A percentile compares a stretch with the other conserved stretches of the same genome.
These are phyloP conservation scores for Neurospora terricola DNA, from an alignment of 495 filamentous ascomycete genomes.

Conservation along the genomic window DNA sequence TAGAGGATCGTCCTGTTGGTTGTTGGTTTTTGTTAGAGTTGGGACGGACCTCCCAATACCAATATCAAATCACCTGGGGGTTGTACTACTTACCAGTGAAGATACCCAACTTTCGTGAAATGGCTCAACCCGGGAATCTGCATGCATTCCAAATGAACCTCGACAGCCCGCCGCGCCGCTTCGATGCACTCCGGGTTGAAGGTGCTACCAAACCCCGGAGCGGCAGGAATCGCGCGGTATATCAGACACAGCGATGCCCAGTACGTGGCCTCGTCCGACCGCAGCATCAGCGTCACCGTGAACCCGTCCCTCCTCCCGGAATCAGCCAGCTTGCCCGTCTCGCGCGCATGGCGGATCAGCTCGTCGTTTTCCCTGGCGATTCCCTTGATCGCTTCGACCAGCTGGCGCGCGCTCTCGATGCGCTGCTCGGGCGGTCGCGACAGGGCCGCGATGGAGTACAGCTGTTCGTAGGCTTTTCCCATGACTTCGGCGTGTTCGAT, in stretches of 20 bases:
- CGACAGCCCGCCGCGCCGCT: slow-evolving; percentile 44
- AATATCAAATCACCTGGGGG: no score
- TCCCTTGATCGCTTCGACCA: slow-evolving; percentile 14
- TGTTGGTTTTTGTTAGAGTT: background rate
- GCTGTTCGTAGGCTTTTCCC: slow-evolving; percentile 45
- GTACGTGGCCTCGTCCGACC: slow-evolving; percentile 46
- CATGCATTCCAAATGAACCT: slow-evolving; percentile 44
- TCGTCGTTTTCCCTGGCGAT: slow-evolving; percentile 7
- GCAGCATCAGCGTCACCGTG: slow-evolving; percentile 37
- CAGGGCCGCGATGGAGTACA: slow-evolving; percentile 53
- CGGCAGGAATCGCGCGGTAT: slow-evolving; percentile 51
- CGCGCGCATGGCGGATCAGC: slow-evolving; percentile 4
- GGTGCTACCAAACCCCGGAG: slow-evolving; percentile 29
- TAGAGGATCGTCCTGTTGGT: slow-evolving; percentile 48
- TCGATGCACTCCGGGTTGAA: slow-evolving; percentile 53
- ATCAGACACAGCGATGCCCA: slow-evolving; percentile 46
- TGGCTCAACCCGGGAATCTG: slow-evolving; percentile 35
- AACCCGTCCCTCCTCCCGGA: slow-evolving; percentile 10
- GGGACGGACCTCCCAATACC: background rate
- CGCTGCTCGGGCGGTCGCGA: slow-evolving; percentile 37
- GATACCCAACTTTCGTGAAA: slow-evolving; percentile 43
- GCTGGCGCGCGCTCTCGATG: slow-evolving; percentile 23
- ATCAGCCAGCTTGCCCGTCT: slow-evolving; percentile 7
- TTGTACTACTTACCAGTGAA: slow-evolving; percentile 46
- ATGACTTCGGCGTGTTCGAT: slow-evolving; percentile 46